phyloP scores from a whole-genome alignment of 352 stramenopile genomes.

The Phytophthora fragariaefolia region DNA sequence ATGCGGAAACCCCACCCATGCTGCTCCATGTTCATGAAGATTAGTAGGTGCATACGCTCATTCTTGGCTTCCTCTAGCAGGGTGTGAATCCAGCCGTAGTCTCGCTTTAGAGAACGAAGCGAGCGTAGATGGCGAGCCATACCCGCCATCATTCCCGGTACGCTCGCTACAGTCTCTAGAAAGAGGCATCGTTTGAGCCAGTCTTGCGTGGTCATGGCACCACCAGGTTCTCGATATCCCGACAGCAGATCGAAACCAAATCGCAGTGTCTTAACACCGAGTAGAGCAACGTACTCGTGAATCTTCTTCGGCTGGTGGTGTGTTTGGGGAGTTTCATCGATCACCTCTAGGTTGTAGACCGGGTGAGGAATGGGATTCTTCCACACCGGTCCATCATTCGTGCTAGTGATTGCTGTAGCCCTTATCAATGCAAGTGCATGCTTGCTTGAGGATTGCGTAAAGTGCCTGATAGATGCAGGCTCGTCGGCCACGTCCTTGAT shows the following conservation, averaged over 20 bases:
- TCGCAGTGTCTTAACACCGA: conserved; percentile 48
- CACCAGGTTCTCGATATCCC: conserved; percentile 55
- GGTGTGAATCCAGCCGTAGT: conserved; percentile 91
- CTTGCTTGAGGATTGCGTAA: conserved; percentile 34
- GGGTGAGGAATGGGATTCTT: conserved; percentile 54
- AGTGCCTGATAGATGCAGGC: conserved; percentile 37
- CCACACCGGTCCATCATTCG: conserved; percentile 19
- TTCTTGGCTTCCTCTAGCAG: conserved; percentile 93
- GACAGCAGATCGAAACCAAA: conserved; percentile 55
- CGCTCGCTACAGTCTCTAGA: conserved; percentile 77
- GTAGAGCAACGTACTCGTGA: conserved; percentile 44
- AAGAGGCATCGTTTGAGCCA: conserved; percentile 80
- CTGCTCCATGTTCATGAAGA: conserved; percentile 91
- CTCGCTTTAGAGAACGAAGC: conserved; percentile 76
- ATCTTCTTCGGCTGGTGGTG: conserved; percentile 44
- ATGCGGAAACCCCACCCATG: conserved; percentile 74
- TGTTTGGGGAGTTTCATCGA: conserved; percentile 40
- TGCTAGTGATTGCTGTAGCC: neutral
- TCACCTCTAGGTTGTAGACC: conserved; percentile 49
- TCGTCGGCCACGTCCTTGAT: conserved; percentile 49
- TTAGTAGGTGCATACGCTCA: conserved; percentile 93
- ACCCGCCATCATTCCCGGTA: conserved; percentile 78
- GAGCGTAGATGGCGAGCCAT: conserved; percentile 81
- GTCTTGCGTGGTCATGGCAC: conserved; percentile 61
- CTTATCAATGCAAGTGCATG: conserved; percentile 10